Percentiles rank a stretch among this genome's conserved stretches.
phyloP scores from a whole-genome alignment of 495 filamentous ascomycete species.

The Apodospora peruviana region DNA sequence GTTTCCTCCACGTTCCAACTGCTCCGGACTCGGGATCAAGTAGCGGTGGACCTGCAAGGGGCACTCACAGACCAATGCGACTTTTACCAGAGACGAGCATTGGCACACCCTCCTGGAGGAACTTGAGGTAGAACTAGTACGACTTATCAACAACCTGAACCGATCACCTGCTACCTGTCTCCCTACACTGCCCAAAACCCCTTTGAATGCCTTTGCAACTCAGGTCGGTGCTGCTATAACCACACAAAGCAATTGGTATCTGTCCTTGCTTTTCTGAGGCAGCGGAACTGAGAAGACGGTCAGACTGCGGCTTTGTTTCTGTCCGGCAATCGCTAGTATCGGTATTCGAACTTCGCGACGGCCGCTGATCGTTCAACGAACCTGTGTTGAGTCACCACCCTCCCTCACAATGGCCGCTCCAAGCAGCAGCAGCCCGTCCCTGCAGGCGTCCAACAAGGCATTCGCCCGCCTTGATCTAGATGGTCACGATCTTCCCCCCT shows the following conservation, averaged over 20 bases:
- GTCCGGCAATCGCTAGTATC: too few species aligned
- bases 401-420: conserved; percentile 28
- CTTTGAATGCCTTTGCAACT: neutral
- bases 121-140: too few species aligned
- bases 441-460: conserved; percentile 54
- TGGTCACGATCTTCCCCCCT: conserved; percentile 87
- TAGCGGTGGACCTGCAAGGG: conserved; percentile 16
- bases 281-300: neutral
- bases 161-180: too few species aligned
- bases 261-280: neutral
- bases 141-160: too few species aligned
- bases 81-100: neutral
- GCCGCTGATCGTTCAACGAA: too few species aligned
- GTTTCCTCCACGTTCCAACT: neutral
- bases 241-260: neutral
- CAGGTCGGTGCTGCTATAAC: neutral
- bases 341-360: too few species aligned
- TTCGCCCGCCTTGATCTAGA: conserved; percentile 74
- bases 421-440: conserved; percentile 17
- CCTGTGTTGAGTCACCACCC: conserved; percentile 1
- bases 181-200: neutral
- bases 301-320: neutral
- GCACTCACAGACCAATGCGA: neutral
- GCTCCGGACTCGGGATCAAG: conserved; percentile 22
- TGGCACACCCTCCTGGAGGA: too few species aligned